Base-by-base conservation (phyloP, 2,329 filamentous ascomycete genomes). In the Cercospora brassicicola region DNA sequence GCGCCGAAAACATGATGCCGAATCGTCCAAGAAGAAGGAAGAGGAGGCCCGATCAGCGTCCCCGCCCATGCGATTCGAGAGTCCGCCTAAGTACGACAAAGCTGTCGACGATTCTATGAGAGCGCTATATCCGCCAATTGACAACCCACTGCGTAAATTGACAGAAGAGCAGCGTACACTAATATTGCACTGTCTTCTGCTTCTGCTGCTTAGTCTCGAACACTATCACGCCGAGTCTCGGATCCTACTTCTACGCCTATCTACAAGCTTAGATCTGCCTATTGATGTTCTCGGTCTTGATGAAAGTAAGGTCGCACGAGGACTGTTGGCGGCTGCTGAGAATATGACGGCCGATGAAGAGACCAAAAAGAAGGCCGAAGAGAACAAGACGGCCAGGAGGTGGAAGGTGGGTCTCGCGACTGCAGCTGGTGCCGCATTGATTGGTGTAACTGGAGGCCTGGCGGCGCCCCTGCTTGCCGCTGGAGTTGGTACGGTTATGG, bases 341-440 rank as follows among this genome's bases (percentile, higher is more conserved):
- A 86, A 89, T 23, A 90, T 96, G 83, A 90, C 89, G 0, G 91
- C 91, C 0, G 91, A 94, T 69, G 87, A 89, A 1, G 93, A 95
- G 77, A 89, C 89, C 0, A 87, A 90, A 75, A 91, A 91, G 77
- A 88, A 90, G 64, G 86, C 82, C 0, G 89, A 93, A 65, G 88
- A 91, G 68, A 87, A 85, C 51, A 89, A 88, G 70, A 82, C 82
- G n/a, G 80, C 86, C 18, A 85, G 89, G 55, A 89, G 89, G 77
- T 91, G 89, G 87, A 93, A 93, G 77, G 93, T 97, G 20, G 93
- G 94, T 0, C 84, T 97, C 28, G 94, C 94, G 0, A 92, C 91
- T 8, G 92, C 96, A 0, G 93, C 92, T 0, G 94, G 94, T 10
- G 94, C 94, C 1, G 92, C 91, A 0, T 83, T 97, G 1, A 94